A percentile compares a stretch with the other conserved stretches of the same genome.
Evolutionary conservation across 2,329 filamentous ascomycete species (phyloP).

Genomic region (Colletotrichum sp.): DNA sequence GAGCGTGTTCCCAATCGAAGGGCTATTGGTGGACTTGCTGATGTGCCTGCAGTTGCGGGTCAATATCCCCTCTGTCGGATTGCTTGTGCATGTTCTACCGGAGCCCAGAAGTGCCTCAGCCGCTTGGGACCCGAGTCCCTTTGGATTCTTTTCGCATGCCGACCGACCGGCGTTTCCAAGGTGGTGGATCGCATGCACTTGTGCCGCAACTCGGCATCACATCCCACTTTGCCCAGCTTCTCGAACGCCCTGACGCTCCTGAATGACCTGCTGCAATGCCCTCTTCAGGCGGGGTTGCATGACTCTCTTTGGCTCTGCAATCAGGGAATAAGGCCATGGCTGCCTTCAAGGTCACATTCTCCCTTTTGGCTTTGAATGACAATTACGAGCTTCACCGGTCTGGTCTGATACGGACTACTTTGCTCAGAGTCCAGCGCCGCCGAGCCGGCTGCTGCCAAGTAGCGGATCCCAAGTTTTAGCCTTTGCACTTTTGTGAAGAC

Average conservation of each 20-base stretch:
- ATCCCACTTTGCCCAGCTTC: background rate
- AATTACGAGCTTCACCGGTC: background rate
- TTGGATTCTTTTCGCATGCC: background rate
- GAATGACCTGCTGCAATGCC: background rate
- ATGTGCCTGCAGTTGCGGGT: constrained; percentile 15
- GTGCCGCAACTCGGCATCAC: background rate
- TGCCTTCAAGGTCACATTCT: background rate
- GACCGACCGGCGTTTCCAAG: background rate
- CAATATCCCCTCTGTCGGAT: constrained; percentile 16
- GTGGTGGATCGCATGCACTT: background rate
- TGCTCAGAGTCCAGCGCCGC: background rate
- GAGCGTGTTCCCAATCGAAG: background rate
- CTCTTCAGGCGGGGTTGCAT: background rate
- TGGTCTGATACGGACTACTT: background rate
- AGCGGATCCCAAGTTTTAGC: background rate
- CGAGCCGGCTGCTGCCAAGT: background rate
- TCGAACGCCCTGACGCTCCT: background rate
- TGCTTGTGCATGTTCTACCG: background rate
- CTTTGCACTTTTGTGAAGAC: background rate
- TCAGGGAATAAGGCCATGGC: background rate
- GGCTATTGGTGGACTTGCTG: constrained; percentile 1
- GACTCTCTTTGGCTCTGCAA: background rate
- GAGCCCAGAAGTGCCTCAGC: background rate
- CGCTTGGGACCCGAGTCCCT: background rate
- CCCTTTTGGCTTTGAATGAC: background rate